Evolutionary conservation across 306 rosid genomes (phyloP).

Genomic region (Alnus glutinosa): DNA sequence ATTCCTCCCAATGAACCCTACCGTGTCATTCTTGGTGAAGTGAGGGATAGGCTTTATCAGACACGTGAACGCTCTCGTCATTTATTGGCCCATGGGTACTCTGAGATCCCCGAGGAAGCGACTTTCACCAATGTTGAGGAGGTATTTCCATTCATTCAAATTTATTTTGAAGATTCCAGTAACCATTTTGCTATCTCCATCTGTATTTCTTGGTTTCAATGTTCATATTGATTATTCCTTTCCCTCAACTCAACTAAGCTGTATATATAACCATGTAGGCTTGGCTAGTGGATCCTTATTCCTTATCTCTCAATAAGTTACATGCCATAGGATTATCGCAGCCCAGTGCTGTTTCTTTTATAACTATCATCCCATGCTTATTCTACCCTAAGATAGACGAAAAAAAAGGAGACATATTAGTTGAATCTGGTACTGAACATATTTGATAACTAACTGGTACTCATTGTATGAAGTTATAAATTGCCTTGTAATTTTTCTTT

Average conservation of each 20-base stretch:
- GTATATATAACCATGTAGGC: background rate
- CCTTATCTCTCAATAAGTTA: background rate
- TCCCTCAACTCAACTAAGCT: background rate
- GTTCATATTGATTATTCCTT: background rate
- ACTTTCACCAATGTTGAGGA: conserved; percentile 79
- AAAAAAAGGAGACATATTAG: background rate
- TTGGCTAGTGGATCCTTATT: background rate
- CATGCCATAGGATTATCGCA: background rate
- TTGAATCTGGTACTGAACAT: background rate
- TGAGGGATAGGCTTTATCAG: conserved; percentile 90
- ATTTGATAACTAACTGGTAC: background rate
- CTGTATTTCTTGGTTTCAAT: background rate
- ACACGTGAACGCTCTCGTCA: conserved; percentile 97
- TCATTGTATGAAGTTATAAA: background rate
- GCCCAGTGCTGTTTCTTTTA: background rate
- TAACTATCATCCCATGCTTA: background rate
- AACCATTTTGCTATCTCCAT: background rate
- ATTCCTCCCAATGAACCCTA: conserved; percentile 87
- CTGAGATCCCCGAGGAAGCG: conserved; percentile 92
- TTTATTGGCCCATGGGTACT: conserved; percentile 72
- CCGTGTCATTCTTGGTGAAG: conserved; percentile 89
- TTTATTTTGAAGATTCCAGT: conserved; percentile 1
- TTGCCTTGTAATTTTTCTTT: background rate
- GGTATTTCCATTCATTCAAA: conserved; percentile 41
- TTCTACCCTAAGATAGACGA: background rate